Evolutionary conservation across 371 early-diverging fungal genomes (phyloP).

Genomic region (Saksenaea vasiformis): DNA sequence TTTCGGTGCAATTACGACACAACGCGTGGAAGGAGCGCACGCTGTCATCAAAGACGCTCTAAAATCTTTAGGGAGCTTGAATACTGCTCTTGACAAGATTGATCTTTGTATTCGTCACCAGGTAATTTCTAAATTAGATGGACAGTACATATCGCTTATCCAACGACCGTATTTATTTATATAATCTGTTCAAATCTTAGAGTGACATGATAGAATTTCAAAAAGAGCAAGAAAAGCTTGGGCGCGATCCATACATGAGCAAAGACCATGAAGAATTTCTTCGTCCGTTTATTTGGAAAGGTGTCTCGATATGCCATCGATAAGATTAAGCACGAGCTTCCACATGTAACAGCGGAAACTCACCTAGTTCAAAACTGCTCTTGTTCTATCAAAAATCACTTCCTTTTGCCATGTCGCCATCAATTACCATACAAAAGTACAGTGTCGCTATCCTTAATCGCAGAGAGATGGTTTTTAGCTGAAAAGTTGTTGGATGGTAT

Average conservation of each 20-base stretch:
- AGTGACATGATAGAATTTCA: background rate
- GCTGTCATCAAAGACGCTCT: constrained; percentile 3
- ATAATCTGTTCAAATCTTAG: background rate
- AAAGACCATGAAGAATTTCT: background rate
- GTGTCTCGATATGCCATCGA: background rate
- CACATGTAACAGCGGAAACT: background rate
- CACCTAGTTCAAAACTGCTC: background rate
- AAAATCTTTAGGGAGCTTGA: background rate
- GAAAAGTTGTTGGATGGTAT: too few species aligned
- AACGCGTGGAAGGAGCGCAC: constrained; percentile 13
- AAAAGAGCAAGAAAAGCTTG: background rate
- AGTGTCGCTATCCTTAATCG: too few species aligned
- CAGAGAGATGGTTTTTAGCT: too few species aligned
- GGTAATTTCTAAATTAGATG: background rate
- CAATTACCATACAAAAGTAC: too few species aligned
- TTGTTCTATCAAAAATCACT: too few species aligned
- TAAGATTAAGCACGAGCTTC: background rate
- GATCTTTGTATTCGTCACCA: background rate
- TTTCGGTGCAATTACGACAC: constrained; percentile 8
- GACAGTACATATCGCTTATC: too few species aligned
- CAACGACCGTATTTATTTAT: too few species aligned
- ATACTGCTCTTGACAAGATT: background rate
- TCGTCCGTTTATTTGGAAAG: background rate
- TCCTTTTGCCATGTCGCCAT: too few species aligned
- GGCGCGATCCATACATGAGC: background rate